A percentile compares a stretch with the other conserved stretches of the same genome.
These are phyloP conservation scores for Nasturtium officinale DNA, from an alignment of 345 rosid species.

Conservation along the genomic window DNA sequence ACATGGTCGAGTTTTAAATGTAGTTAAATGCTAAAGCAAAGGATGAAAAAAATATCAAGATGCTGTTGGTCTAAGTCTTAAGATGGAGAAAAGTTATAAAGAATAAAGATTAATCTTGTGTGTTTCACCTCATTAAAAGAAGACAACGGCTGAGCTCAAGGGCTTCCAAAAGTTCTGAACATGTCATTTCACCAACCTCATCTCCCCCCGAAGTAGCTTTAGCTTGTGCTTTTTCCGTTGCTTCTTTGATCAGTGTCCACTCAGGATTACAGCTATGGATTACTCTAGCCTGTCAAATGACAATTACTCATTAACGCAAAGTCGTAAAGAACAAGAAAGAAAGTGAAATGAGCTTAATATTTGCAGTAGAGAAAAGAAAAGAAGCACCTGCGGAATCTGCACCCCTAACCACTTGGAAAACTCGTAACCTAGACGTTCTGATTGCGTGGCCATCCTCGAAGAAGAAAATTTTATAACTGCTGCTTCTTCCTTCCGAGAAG, in stretches of 20 bases:
- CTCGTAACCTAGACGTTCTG: conserved; percentile 99
- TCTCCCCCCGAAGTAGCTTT: conserved; percentile 73
- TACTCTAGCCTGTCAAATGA: conserved; percentile 78
- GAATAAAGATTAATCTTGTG: conserved; percentile 13
- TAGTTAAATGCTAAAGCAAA: neutral
- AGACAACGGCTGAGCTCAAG: conserved; percentile 98
- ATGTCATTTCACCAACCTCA: conserved; percentile 86
- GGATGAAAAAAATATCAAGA: neutral
- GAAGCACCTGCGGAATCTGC: conserved; percentile 84
- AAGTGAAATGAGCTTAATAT: neutral
- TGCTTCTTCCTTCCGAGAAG: conserved; percentile 73
- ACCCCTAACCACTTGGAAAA: conserved; percentile 95
- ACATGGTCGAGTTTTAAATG: neutral
- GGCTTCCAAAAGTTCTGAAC: conserved; percentile 97
- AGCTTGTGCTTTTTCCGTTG: conserved; percentile 88
- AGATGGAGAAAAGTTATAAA: conserved; percentile 10
- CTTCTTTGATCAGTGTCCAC: conserved; percentile 88
- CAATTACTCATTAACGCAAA: conserved; percentile 12
- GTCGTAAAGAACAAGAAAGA: conserved; percentile 9
- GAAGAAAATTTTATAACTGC: conserved; percentile 98
- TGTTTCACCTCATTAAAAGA: conserved; percentile 84
- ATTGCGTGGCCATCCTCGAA: conserved; percentile 98
- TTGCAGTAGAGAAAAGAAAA: neutral
- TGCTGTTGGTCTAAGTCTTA: neutral
- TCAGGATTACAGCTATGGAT: conserved; percentile 82